Conservation (phyloP, 2,329 filamentous ascomycete genomes). For the Apiospora aurea region DNA sequence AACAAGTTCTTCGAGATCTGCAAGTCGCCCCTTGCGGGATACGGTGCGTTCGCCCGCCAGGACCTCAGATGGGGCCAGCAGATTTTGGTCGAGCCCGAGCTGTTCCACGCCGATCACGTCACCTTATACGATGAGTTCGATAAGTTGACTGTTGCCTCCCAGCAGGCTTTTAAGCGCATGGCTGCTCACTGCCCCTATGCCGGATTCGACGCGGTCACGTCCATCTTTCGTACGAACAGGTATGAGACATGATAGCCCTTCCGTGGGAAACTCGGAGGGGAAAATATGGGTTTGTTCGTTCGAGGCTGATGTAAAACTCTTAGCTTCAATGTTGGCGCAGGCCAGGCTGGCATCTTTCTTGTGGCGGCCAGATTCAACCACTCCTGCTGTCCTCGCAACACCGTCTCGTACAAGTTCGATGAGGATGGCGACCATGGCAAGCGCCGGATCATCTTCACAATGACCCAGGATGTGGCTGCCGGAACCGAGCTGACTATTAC, state of each 20-base stretch:
- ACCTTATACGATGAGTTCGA: slow-evolving; percentile 46
- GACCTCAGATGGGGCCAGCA: slow-evolving; percentile 47
- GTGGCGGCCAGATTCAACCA: slow-evolving; percentile 66
- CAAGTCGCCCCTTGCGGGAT: slow-evolving; percentile 50
- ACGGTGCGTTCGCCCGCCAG: slow-evolving; percentile 54
- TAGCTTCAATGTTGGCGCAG: slow-evolving; percentile 33
- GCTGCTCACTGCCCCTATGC: slow-evolving; percentile 41
- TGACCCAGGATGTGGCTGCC: slow-evolving; percentile 45
- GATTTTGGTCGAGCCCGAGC: slow-evolving; percentile 54
- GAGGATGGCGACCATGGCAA: not conserved
- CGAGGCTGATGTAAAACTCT: no score
- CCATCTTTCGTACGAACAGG: slow-evolving; percentile 56
- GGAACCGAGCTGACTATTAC: slow-evolving; percentile 61
- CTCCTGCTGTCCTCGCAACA: slow-evolving; percentile 54
- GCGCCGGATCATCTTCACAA: slow-evolving; percentile 50
- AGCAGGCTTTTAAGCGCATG: slow-evolving; percentile 46
- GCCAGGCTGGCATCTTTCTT: slow-evolving; percentile 52
- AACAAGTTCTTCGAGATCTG: slow-evolving; percentile 52
- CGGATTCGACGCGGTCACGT: slow-evolving; percentile 42
- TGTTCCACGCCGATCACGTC: slow-evolving; percentile 44
- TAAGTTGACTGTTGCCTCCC: slow-evolving; percentile 41
- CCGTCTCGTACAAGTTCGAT: slow-evolving; percentile 54
- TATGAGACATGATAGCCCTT: no score
- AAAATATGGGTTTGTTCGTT: no score
- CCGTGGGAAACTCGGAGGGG: no score